Base-by-base conservation (phyloP, 176 grass and related monocot genomes). In the Elymus sibiricus region DNA sequence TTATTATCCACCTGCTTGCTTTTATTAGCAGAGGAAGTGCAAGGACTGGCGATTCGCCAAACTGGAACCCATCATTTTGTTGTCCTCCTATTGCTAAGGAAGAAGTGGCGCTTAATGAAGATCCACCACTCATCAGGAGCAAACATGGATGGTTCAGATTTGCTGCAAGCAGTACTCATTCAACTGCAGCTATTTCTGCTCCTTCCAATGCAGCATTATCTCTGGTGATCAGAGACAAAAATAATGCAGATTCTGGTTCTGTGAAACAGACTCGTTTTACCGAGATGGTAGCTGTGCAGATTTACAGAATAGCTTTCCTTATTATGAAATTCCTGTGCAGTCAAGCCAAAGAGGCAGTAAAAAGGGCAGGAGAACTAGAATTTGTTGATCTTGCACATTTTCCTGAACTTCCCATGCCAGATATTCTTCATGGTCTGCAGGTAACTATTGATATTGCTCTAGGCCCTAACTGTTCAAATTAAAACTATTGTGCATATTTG, bases 381-480 rank as follows among this genome's bases (percentile, higher is more conserved):
- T 98, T 98, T 77, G 71, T 98, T 82, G 97, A 95, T 80, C 92
- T 90, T 59, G 91, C 89, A 47, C 83, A 91, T 81, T 91, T 95
- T 86, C 97, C 97, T 85, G 93, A 98, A 76, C 90, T 98, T 89
- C 94, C 94, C 40, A 94, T 92, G 81, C 97, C 97, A 64, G 93
- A 98, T 70, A 95, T 95, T 89, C 88, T 98, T 84, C 92, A 98
- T 71, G 90, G 93, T 74, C 91, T 95, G 81, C 97, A 98, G 94
- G 97, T 98, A 86, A 80, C 55, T 58, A 19, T 63, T 16, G 40
- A 39, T 31, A 62, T 40, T 34, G 80, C 15, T 79, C 8, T 64
- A 35, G n/a, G 16, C 61, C 62, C 42, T 44, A n/a, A 7, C 9
- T 84, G 12, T 38, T 73, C 4, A 27, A 53, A 47, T 64, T 55